Evolutionary conservation across 768 basidiomycete species (phyloP), one percentile per base, ranked within the genome.

Genomic region (Rhizopogon vesiculosus): DNA sequence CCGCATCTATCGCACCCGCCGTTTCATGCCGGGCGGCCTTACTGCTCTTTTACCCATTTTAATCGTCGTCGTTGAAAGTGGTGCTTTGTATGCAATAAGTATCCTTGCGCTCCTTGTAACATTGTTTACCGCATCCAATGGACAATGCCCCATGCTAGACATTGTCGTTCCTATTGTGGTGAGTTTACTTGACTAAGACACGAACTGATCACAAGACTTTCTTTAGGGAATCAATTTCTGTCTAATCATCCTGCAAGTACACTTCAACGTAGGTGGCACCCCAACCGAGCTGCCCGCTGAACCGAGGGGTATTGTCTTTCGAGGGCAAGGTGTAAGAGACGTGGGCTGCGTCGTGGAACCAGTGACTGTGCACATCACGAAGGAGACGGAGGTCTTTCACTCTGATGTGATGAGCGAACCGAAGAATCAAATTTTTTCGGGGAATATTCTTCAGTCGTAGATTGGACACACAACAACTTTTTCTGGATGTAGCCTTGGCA

Each of bases 161-260:
- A 2, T 53, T 12, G 28, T 50, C 12, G 28, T 46, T 45, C 53
- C 53, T 1, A 25, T 54, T 29, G 49, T 54, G 16, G 53, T 54
- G 5, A 35, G 45, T 54, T 4, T 8, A 28, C 29, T 54, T 15
- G 9, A 18, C 16, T 38, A 19, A 13, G 3, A 19, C 31, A 4
- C 4, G 9, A 13, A 35, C n/a, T 54, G 5, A 19, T 51, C 51
- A 13, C 12, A 16, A 4, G 16, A 3, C 7, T 22, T 16, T 49
- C n/a, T 10, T 31, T 33, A 54, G 51, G 53, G 53, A 2, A 53
- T 54, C 3, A 48, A 22, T 3, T 54, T 54, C 45, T 54, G 45
- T 12, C 50, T 54, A 31, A 35, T 54, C 45, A 54, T 51, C 35
- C 53, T 54, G 4, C 53, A 54, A 54, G 45, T 54, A 25, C 53